Evolutionary conservation across 2,329 filamentous ascomycete genomes (phyloP).

Genomic region (Metarhizium anisopliae): DNA sequence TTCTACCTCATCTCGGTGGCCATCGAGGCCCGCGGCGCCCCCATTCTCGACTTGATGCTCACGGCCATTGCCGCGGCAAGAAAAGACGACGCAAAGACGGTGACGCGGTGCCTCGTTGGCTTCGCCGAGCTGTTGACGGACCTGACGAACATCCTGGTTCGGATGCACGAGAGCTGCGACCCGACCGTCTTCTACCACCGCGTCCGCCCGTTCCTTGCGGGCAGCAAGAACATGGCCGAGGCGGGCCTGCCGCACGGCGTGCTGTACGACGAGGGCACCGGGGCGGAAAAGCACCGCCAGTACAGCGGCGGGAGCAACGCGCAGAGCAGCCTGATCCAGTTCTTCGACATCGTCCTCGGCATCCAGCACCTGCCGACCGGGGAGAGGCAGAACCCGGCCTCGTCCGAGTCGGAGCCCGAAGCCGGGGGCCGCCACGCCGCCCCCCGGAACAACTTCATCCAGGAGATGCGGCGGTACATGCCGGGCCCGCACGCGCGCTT

Average conservation of each 20-base stretch:
- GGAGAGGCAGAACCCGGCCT: slow-evolving; percentile 40
- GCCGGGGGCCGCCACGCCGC: slow-evolving; percentile 30
- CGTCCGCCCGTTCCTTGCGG: slow-evolving; percentile 91
- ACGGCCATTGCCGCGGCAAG: slow-evolving; percentile 75
- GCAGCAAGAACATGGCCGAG: slow-evolving; percentile 95
- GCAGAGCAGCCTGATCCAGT: slow-evolving; percentile 93
- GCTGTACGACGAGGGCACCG: slow-evolving; percentile 73
- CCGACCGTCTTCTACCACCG: slow-evolving; percentile 92
- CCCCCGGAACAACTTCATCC: slow-evolving; percentile 69
- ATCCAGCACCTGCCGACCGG: slow-evolving; percentile 88
- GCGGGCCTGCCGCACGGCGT: slow-evolving; percentile 84
- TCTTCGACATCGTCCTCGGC: slow-evolving; percentile 88
- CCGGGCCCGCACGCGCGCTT: slow-evolving; percentile 87
- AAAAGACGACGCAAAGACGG: slow-evolving; percentile 56
- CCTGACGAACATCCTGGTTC: slow-evolving; percentile 65
- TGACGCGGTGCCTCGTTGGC: slow-evolving; percentile 65
- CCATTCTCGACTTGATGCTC: slow-evolving; percentile 82
- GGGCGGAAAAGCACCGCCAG: slow-evolving; percentile 62
- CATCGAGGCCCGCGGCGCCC: slow-evolving; percentile 85
- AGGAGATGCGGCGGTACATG: slow-evolving; percentile 97
- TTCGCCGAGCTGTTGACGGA: slow-evolving; percentile 88
- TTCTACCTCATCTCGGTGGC: slow-evolving; percentile 95
- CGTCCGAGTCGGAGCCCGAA: slow-evolving; percentile 31
- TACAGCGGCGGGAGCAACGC: slow-evolving; percentile 94
- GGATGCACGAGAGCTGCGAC: slow-evolving; percentile 94